These are phyloP conservation scores for Coix lacrymajobi DNA, from an alignment of 176 grass and related monocot genomes.

Conservation along the genomic window DNA sequence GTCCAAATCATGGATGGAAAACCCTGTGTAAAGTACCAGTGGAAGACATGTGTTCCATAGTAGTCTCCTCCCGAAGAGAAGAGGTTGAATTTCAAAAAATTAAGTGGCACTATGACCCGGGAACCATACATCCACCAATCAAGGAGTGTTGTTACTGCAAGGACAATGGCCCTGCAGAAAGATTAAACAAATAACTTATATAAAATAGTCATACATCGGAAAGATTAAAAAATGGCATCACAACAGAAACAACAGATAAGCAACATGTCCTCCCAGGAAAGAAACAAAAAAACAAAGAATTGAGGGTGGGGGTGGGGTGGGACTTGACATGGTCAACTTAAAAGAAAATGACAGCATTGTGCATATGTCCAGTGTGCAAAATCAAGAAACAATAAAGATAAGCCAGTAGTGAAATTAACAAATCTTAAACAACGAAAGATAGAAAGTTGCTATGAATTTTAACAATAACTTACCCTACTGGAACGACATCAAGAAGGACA, in stretches of 20 bases:
- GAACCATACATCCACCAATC: conserved; percentile 85
- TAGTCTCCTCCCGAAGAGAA: conserved; percentile 93
- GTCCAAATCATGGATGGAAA: conserved; percentile 92
- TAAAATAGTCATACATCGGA: not conserved
- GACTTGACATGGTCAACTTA: not conserved
- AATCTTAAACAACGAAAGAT: not conserved
- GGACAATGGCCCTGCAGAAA: conserved; percentile 58
- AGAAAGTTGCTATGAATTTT: not conserved
- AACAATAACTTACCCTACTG: conserved; percentile 49
- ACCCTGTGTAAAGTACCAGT: conserved; percentile 94
- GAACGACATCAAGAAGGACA: conserved; percentile 68
- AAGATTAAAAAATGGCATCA: not conserved
- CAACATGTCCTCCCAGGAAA: not conserved
- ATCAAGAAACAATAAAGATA: conserved; percentile 13
- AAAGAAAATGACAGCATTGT: not conserved
- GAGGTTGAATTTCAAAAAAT: conserved; percentile 95
- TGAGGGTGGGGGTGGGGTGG: not conserved
- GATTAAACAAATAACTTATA: not conserved
- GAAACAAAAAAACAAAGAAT: not conserved
- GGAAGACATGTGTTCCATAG: conserved; percentile 82
- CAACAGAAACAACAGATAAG: not conserved
- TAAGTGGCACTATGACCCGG: conserved; percentile 68
- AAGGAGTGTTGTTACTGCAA: conserved; percentile 58
- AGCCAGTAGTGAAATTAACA: not conserved
- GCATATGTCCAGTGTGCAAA: not conserved